These are phyloP conservation scores for Naganishia albida DNA, from an alignment of 1,284 basidiomycete genomes.

Conservation along the genomic window DNA sequence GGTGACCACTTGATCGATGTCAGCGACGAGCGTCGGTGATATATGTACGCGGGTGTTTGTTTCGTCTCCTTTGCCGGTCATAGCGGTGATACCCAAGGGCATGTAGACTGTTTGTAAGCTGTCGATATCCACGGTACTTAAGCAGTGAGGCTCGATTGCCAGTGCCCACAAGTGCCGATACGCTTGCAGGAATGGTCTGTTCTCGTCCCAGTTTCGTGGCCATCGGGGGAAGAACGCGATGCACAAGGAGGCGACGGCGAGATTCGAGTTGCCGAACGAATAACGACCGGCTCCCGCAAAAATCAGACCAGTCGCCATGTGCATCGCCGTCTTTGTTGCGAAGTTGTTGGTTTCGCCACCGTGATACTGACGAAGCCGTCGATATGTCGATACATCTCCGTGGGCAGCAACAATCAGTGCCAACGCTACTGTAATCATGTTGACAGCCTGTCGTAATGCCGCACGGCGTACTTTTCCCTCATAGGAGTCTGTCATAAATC, in stretches of 20 bases:
- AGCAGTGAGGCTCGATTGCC: conserved; percentile 88
- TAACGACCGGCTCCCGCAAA: conserved; percentile 93
- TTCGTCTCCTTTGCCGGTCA: conserved; percentile 58
- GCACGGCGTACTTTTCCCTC: conserved; percentile 82
- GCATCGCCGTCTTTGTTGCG: conserved; percentile 85
- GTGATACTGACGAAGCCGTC: conserved; percentile 84
- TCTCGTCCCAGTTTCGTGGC: conserved; percentile 75
- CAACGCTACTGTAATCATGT: conserved; percentile 78
- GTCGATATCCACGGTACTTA: conserved; percentile 87
- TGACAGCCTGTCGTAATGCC: conserved; percentile 83
- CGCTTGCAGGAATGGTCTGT: conserved; percentile 87
- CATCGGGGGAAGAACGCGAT: conserved; percentile 90
- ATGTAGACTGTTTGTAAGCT: conserved; percentile 85
- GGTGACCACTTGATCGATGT: conserved; percentile 73
- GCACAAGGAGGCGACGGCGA: conserved; percentile 84
- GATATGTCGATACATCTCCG: conserved; percentile 85
- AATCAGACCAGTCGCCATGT: conserved; percentile 86
- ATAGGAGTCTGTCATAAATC: conserved; percentile 62
- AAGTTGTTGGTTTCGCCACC: conserved; percentile 66
- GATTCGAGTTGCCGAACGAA: conserved; percentile 87
- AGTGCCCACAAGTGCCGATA: conserved; percentile 94
- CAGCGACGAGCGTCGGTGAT: conserved; percentile 86
- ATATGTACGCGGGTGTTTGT: conserved; percentile 58
- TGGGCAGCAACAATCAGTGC: conserved; percentile 95
- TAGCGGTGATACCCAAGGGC: conserved; percentile 79